phyloP scores from a whole-genome alignment of 345 rosid genomes.

The Rhodomyrtus tomentosa region DNA sequence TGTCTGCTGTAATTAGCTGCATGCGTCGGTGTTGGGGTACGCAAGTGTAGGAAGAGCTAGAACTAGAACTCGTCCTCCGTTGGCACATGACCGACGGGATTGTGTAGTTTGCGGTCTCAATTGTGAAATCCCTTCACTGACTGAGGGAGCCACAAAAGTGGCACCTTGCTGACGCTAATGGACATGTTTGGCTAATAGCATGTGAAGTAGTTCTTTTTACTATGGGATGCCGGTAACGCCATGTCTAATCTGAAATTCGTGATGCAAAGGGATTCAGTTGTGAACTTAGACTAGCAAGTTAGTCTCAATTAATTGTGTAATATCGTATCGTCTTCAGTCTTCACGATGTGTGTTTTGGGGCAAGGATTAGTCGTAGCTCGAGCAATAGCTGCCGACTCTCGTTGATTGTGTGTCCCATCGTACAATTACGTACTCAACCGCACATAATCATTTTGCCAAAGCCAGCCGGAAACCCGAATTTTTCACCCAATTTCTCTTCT shows the following conservation, averaged over 20 bases:
- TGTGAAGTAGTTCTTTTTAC: neutral
- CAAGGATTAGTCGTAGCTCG: neutral
- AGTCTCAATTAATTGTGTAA: no score
- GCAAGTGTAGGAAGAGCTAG: neutral
- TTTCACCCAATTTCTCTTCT: neutral
- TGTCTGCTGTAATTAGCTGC: neutral
- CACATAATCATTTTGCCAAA: neutral
- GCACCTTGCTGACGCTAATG: neutral
- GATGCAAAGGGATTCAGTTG: neutral
- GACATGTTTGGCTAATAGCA: neutral
- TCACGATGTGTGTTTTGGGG: neutral
- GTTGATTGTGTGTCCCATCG: neutral
- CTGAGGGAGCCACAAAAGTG: neutral
- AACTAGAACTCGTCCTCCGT: neutral
- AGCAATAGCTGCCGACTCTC: neutral
- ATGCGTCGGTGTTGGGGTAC: neutral
- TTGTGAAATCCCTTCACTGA: neutral
- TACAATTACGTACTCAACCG: fast-evolving
- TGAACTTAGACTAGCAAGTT: no score
- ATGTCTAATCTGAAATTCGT: neutral
- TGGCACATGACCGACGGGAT: neutral
- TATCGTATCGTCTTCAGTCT: no score
- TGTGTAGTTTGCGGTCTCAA: neutral
- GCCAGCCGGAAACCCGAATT: neutral
- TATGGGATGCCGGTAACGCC: neutral